These are phyloP conservation scores for Glycine tomentella DNA, from an alignment of 306 rosid genomes.

Conservation along the genomic window DNA sequence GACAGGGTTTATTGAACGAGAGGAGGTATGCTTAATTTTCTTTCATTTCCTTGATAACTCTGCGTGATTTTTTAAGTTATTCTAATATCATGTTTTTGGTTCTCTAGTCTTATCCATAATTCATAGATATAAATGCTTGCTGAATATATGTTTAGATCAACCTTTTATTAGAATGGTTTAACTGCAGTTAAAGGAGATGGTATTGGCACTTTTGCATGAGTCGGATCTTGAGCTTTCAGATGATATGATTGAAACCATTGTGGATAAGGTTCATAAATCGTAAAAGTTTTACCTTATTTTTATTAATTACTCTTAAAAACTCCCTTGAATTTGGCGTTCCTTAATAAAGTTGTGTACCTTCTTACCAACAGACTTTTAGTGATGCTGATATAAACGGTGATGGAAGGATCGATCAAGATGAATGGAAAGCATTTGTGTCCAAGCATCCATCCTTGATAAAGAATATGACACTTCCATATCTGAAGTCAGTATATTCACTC, in stretches of 20 bases:
- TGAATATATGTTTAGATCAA: too few relatives aligned
- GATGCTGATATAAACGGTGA: constrained; percentile 86
- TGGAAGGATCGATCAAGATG: constrained; percentile 89
- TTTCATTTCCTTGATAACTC: not conserved
- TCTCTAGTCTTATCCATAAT: not conserved
- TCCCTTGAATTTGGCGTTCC: not conserved
- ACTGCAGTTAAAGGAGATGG: constrained; percentile 89
- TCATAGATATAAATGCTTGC: too few relatives aligned
- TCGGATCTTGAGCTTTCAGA: constrained; percentile 83
- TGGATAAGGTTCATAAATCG: constrained; percentile 68
- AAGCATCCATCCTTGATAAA: constrained; percentile 80
- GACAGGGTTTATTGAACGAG: constrained; percentile 82
- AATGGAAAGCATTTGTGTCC: constrained; percentile 85
- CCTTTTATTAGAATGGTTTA: too few relatives aligned
- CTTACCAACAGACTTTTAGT: constrained; percentile 62
- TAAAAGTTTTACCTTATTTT: not conserved
- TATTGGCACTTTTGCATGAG: constrained; percentile 79
- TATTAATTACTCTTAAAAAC: too few relatives aligned
- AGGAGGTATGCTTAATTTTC: constrained; percentile 63
- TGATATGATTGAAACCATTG: constrained; percentile 75
- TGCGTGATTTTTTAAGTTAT: too few relatives aligned
- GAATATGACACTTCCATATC: constrained; percentile 91
- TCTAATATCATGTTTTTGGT: not conserved
- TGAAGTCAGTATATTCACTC: constrained; percentile 59
- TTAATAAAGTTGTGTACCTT: not conserved